A percentile compares a stretch with the other conserved stretches of the same genome.
Conservation (phyloP, 345 rosid genomes). For the Rhodamnia argentea region DNA sequence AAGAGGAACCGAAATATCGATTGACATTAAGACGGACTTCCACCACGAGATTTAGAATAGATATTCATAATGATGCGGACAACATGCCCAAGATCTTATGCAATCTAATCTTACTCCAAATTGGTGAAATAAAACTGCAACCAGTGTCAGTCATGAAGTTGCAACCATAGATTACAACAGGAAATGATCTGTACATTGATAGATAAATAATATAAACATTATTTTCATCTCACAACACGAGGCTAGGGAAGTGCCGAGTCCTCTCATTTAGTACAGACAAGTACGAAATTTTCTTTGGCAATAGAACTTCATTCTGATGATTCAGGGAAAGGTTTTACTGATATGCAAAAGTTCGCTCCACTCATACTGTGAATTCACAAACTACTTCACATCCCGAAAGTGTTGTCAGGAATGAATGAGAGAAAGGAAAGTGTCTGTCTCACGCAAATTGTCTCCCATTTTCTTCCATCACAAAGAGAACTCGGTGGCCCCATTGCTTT, state of each 20-base stretch:
- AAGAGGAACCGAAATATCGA: not conserved
- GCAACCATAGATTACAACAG: not conserved
- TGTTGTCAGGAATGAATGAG: not conserved
- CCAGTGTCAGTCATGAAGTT: not conserved
- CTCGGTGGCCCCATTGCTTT: not conserved
- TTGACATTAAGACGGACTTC: not conserved
- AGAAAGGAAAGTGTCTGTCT: not conserved
- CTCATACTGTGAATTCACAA: not conserved
- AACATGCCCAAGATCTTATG: not conserved
- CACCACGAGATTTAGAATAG: not conserved
- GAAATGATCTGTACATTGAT: not conserved
- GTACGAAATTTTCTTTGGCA: not conserved
- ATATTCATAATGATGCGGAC: not conserved
- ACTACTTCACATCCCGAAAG: not conserved
- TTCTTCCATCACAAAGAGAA: not conserved
- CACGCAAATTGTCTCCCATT: not conserved
- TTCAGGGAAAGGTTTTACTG: not conserved
- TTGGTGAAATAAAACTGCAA: not conserved
- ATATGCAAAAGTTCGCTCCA: not conserved
- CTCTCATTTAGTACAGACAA: not conserved
- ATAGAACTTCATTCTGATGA: not conserved
- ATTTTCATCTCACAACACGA: not conserved
- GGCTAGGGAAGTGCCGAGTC: not conserved
- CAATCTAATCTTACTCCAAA: not conserved
- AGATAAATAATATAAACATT: not conserved